Conservation (phyloP, 768 basidiomycete genomes). For the Lactarius indigo region DNA sequence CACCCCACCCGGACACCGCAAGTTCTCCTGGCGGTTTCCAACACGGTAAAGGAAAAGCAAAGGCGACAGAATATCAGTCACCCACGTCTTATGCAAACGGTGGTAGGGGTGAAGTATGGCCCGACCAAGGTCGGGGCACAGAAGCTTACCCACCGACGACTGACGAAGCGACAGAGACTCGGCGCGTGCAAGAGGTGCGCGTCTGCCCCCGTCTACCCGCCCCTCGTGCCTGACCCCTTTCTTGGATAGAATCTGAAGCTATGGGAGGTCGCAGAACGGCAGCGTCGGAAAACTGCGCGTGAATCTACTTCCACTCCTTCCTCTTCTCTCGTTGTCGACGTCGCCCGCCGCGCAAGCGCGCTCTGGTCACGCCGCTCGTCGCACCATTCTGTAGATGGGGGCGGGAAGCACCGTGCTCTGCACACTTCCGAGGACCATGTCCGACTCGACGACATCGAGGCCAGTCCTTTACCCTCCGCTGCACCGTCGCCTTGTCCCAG, state of each 20-base stretch:
- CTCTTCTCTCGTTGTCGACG: constrained; percentile 52
- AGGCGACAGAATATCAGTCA: not conserved
- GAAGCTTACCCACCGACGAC: constrained; percentile 60
- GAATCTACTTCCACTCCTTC: constrained; percentile 41
- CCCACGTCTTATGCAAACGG: constrained; percentile 8
- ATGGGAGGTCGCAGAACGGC: constrained; percentile 77
- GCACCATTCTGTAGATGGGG: constrained; percentile 36
- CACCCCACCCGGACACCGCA: constrained; percentile 8
- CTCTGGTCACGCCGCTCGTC: constrained; percentile 48
- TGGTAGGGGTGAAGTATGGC: constrained; percentile 4
- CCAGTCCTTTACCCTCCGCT: constrained; percentile 33
- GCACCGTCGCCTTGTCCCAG: constrained; percentile 38
- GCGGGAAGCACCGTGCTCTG: constrained; percentile 46
- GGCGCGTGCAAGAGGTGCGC: constrained; percentile 68
- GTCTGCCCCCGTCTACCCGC: not conserved
- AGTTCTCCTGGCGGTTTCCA: not conserved
- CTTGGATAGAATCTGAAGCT: constrained; percentile 60
- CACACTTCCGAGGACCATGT: constrained; percentile 48
- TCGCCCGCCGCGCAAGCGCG: constrained; percentile 56
- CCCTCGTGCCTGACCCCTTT: constrained; percentile 3
- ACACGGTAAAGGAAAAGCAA: constrained; percentile 23
- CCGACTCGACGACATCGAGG: constrained; percentile 51
- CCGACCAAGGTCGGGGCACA: not conserved
- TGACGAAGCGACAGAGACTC: constrained; percentile 65
- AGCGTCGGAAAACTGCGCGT: constrained; percentile 68